Conservation (phyloP, 1,139 yeast genomes). For the Yamadazyma sp. region DNA sequence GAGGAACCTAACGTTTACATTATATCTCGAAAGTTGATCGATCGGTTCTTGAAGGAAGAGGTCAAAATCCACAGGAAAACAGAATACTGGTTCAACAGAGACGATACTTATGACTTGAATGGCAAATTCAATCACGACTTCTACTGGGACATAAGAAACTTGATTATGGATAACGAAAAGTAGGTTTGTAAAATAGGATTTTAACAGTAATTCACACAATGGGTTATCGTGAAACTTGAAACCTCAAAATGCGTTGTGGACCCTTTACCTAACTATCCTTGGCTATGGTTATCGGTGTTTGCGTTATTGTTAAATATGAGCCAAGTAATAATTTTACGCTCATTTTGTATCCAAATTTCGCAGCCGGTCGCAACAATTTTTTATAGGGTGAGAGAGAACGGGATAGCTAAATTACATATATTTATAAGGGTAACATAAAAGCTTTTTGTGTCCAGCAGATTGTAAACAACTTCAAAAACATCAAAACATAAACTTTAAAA, state of each 20-base stretch:
- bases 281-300: neutral
- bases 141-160: conserved; percentile 54
- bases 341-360: neutral
- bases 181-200: conserved; percentile 3
- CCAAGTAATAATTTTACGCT: neutral
- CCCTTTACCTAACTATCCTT: neutral
- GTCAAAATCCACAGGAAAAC: conserved; percentile 48
- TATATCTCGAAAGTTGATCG: conserved; percentile 38
- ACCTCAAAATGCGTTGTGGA: neutral
- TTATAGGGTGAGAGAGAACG: no score
- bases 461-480: neutral
- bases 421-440: conserved; percentile 1
- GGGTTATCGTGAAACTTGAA: no score
- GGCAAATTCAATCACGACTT: conserved; percentile 34
- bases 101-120: conserved; percentile 30
- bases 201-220: no score
- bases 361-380: conserved; percentile 4
- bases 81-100: conserved; percentile 52
- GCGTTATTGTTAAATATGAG: neutral
- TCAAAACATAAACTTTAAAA: neutral
- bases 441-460: neutral
- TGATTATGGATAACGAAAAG: conserved; percentile 45
- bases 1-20: conserved; percentile 40
- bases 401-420: neutral
- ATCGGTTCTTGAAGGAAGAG: conserved; percentile 52